Base-by-base conservation (phyloP, 2,329 filamentous ascomycete species). In the Trichophyton benhamiae region DNA sequence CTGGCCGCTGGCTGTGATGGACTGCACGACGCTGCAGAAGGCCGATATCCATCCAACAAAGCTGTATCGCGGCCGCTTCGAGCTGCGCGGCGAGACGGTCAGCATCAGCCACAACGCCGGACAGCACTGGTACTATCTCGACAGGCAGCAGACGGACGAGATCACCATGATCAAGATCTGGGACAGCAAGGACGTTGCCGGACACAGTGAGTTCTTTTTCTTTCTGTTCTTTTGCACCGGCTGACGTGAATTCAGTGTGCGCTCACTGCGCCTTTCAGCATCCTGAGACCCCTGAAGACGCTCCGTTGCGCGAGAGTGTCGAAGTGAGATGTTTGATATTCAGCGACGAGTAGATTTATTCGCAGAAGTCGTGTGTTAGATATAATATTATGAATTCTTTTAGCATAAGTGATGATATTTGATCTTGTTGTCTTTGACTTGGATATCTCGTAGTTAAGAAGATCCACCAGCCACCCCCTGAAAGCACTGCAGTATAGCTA, bases 321-420 rank as follows among this genome's bases (percentile, higher is more conserved):
- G 91, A 96, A 74, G 88, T 96, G 15, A 81, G 91, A 67, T 85
- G 88, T 42, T 78, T 96, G 72, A 87, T 96, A 0, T 95, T 96
- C 44, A 48, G 44, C 7, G 44, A 48, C 17, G 44, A 48, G 17
- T 48, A 48, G 17, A 46, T 9, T 13, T 38, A 38, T 9, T 38
- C 11, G 33, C 2, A 30, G 27, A 1, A 30, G 27, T 6, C 27
- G 27, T 30, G 7, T 30, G 27, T 30, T 30, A 7, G 27, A 30
- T 30, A 30, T 7, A 30, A 30, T 30, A 25, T 30, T 30, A 30
- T 30, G 27, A 30, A 30, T 7, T 30, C 27, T 30, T 30, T 30
- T 30, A 7, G 27, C 27, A 30, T 27, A 7, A 30, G 27, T 30
- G 6, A 30, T 30, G 27, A 30, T 30, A 30, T 30, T 30, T 7